Percentiles rank a stretch among this genome's conserved stretches.
Evolutionary conservation across 1,284 basidiomycete genomes (phyloP).

Genomic region (Papiliotrema nemorosa): DNA sequence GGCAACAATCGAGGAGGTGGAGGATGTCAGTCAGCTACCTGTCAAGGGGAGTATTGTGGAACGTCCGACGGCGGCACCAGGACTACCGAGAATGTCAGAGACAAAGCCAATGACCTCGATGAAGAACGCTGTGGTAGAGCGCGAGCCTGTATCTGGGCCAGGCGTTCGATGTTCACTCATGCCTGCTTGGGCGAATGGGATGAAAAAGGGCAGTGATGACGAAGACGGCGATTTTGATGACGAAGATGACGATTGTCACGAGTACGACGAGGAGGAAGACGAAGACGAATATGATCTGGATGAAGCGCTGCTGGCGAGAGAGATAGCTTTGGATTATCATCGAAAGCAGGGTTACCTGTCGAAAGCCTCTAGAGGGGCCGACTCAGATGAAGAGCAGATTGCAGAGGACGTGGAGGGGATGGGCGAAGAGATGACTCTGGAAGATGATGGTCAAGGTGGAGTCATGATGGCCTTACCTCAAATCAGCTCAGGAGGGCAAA

Average conservation of each 20-base stretch:
- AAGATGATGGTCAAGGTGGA: slow-evolving; percentile 11
- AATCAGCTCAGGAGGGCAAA: slow-evolving; percentile 20
- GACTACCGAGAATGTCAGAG: slow-evolving; percentile 21
- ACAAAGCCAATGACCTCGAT: slow-evolving; percentile 27
- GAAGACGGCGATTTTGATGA: slow-evolving; percentile 12
- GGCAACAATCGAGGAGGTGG: neutral
- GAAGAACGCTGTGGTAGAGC: slow-evolving; percentile 30
- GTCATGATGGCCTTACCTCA: slow-evolving; percentile 40
- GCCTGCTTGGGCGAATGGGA: neutral
- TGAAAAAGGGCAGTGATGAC: slow-evolving; percentile 9
- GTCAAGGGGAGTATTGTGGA: neutral
- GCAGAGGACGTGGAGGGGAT: slow-evolving; percentile 5
- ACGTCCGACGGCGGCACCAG: slow-evolving; percentile 1
- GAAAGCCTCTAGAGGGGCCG: neutral
- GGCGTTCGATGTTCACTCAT: neutral
- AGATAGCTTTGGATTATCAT: slow-evolving; percentile 44
- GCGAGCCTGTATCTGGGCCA: slow-evolving; percentile 1
- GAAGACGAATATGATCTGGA: slow-evolving; percentile 47
- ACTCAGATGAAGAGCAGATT: slow-evolving; percentile 23
- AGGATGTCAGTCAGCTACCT: neutral
- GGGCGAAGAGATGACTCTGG: neutral
- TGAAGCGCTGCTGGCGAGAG: slow-evolving; percentile 40
- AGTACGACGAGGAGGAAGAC: slow-evolving; percentile 28
- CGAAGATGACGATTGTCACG: slow-evolving; percentile 17
- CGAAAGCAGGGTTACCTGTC: slow-evolving; percentile 26